A percentile compares a stretch with the other conserved stretches of the same genome.
These are phyloP conservation scores for Dalbergia cultrata DNA, from an alignment of 306 rosid genomes.

Conservation along the genomic window DNA sequence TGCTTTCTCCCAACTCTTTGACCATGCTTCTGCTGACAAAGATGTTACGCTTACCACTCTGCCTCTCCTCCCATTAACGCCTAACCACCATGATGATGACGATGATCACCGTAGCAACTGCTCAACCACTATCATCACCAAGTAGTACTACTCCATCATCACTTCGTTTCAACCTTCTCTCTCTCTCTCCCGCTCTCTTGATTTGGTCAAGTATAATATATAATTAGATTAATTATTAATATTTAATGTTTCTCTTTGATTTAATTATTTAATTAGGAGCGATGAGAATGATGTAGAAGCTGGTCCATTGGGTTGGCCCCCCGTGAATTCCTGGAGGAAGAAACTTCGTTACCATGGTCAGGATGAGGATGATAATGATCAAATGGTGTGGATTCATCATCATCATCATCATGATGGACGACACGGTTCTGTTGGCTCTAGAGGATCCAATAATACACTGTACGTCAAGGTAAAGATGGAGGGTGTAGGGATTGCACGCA, in stretches of 20 bases:
- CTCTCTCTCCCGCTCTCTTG: background rate
- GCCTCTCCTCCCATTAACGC: slow-evolving; percentile 68
- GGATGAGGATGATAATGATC: background rate
- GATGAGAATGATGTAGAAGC: slow-evolving; percentile 54
- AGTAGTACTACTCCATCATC: slow-evolving; percentile 16
- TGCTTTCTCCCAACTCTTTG: slow-evolving; percentile 46
- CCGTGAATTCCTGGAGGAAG: slow-evolving; percentile 68
- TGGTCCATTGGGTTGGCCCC: slow-evolving; percentile 85
- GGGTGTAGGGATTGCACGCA: slow-evolving; percentile 83
- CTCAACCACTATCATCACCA: slow-evolving; percentile 29
- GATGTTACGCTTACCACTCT: slow-evolving; percentile 55
- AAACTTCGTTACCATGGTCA: slow-evolving; percentile 36
- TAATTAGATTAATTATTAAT: too few species aligned
- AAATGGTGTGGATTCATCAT: slow-evolving; percentile 39
- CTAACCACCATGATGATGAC: slow-evolving; percentile 49
- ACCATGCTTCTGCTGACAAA: background rate
- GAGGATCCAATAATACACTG: slow-evolving; percentile 36
- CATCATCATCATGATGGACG: background rate
- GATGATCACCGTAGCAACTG: slow-evolving; percentile 14
- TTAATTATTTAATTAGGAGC: slow-evolving; percentile 37
- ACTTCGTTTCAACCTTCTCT: background rate
- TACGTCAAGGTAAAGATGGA: slow-evolving; percentile 95
- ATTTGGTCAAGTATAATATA: background rate
- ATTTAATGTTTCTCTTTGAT: too few species aligned
- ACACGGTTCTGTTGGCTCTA: background rate